phyloP scores from a whole-genome alignment of 805 yeast species.

The Candida incommunis region DNA sequence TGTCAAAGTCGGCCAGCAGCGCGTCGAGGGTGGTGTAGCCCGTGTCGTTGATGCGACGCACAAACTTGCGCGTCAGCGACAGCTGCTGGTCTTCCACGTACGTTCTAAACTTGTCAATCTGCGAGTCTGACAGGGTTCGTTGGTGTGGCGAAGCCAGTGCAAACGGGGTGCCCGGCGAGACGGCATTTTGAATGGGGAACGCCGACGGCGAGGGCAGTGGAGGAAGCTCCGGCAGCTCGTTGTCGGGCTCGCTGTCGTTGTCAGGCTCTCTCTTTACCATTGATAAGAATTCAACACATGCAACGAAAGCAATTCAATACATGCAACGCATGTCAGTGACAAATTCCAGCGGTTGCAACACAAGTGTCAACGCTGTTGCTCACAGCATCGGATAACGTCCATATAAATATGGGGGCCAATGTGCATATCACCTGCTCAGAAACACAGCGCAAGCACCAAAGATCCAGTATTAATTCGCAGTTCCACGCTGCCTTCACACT shows the following conservation, averaged over 20 bases:
- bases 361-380: too few relatives aligned
- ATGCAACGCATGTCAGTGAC: too few relatives aligned
- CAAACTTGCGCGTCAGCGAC: conserved; percentile 12
- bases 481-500: too few relatives aligned
- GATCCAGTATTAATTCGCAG: too few relatives aligned
- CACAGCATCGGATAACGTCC: too few relatives aligned
- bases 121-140: neutral
- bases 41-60: conserved; percentile 9
- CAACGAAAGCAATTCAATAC: too few relatives aligned
- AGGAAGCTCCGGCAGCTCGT: neutral
- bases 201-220: conserved; percentile 36
- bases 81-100: conserved; percentile 12
- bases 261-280: neutral
- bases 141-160: neutral
- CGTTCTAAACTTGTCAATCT: conserved; percentile 1
- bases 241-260: neutral
- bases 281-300: too few relatives aligned
- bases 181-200: neutral
- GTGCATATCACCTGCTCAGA: too few relatives aligned
- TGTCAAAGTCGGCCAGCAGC: conserved; percentile 27
- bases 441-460: too few relatives aligned
- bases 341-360: too few relatives aligned
- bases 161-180: neutral
- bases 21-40: conserved; percentile 11
- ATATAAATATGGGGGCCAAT: too few relatives aligned